Evolutionary conservation across 768 basidiomycete species (phyloP), one percentile per base, ranked within the genome.

Genomic region (Phanerodontia chrysosporium): DNA sequence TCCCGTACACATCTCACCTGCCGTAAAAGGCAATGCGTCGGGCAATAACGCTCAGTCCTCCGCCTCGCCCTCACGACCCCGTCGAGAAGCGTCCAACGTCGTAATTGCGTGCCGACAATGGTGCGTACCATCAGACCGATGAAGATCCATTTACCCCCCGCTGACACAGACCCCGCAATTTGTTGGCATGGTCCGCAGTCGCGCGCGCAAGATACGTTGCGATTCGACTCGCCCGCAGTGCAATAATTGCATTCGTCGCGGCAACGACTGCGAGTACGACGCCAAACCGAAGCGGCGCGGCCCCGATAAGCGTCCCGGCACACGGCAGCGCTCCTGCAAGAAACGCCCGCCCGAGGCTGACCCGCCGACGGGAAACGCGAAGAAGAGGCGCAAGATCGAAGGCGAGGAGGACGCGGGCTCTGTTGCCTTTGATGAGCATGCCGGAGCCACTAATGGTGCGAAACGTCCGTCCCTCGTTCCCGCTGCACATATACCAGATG

Each of bases 31-130:
- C 49, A 63, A 29, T 45, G n/a, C 65, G 62, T 60, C 64, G 63
- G 60, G 60, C 60, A 60, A 64, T 58, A 65, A 61, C 64, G 32
- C 65, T n/a, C 45, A 54, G n/a, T 55, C 64, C 28, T 51, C 65
- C 39, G 6, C 39, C 42, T 64, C 59, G 45, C 67, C 64, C 29
- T 48, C 56, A 21, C 56, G 56, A 35, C 65, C 67, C 22, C 64
- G 69, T 45, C 60, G 69, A 59, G 69, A 70, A 62, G 67, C 69
- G 22, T 84, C 87, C 12, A 81, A 76, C 65, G 81, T 83, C 68
- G 89, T 92, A 73, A 89, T 92, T 75, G 89, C 90, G 63, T 92
- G 90, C 78, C 85, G 85, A 62, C 88, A 90, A 71, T 92, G 89
- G 89, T 91, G 70, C 68, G 86, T 77, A 63, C 61, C 71, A 75